phyloP scores from a whole-genome alignment of 164 flowering plant species.

The Santalum album region DNA sequence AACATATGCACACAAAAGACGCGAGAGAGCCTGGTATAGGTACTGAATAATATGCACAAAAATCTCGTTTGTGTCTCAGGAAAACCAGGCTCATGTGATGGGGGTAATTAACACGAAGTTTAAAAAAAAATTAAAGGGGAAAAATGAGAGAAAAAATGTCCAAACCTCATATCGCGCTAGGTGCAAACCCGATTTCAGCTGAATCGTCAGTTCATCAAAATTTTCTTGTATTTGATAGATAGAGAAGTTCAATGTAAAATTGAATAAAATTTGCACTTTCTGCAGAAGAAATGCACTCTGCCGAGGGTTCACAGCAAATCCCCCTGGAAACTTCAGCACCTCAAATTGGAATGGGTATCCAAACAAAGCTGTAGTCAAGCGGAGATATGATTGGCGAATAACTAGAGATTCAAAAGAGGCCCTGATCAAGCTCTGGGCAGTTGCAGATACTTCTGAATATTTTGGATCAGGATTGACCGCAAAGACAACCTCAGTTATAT shows the following conservation, averaged over 20 bases:
- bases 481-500: conserved; percentile 63
- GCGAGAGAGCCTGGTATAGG: too few species aligned
- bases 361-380: conserved; percentile 50
- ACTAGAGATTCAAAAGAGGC: conserved; percentile 40
- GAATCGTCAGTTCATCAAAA: conserved; percentile 47
- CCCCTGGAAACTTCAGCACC: conserved; percentile 74
- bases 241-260: conserved; percentile 69
- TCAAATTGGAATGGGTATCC: conserved; percentile 64
- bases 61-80: too few species aligned
- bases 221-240: conserved; percentile 54
- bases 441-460: conserved; percentile 24
- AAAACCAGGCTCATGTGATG: conserved; percentile 1
- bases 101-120: neutral
- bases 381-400: conserved; percentile 32
- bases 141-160: neutral
- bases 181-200: conserved; percentile 52
- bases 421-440: conserved; percentile 53
- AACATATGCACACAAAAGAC: too few species aligned
- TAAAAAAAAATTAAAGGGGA: neutral
- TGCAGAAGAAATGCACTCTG: conserved; percentile 73
- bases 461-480: conserved; percentile 49
- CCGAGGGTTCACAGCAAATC: conserved; percentile 66
- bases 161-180: conserved; percentile 64
- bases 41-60: too few species aligned
- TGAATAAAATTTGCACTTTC: conserved; percentile 57